These are phyloP conservation scores for Kwoniella mangroviensis DNA, from an alignment of 768 basidiomycete genomes.

Conservation along the genomic window DNA sequence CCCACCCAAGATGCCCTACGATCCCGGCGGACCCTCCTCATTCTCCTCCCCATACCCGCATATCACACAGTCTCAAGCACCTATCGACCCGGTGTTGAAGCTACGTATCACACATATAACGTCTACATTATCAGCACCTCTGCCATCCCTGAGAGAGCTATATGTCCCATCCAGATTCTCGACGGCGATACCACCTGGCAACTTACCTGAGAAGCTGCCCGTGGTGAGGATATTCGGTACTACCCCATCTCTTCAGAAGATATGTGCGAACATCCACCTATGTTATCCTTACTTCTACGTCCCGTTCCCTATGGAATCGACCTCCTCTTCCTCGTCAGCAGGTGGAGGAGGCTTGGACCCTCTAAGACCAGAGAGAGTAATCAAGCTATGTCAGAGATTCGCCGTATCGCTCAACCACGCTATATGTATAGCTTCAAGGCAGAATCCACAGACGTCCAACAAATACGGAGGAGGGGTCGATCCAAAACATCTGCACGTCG, in stretches of 20 bases:
- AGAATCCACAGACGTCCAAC: slow-evolving; percentile 65
- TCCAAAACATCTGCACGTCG: slow-evolving; percentile 60
- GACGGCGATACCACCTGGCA: slow-evolving; percentile 50
- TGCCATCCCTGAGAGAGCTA: slow-evolving; percentile 39
- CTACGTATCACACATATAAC: slow-evolving; percentile 59
- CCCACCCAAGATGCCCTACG: slow-evolving; percentile 1
- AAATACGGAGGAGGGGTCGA: slow-evolving; percentile 60
- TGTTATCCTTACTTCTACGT: slow-evolving; percentile 88
- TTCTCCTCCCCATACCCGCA: slow-evolving; percentile 6
- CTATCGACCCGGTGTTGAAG: slow-evolving; percentile 42
- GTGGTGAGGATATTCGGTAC: slow-evolving; percentile 84
- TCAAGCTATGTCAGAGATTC: slow-evolving; percentile 70
- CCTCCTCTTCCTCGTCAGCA: slow-evolving; percentile 43
- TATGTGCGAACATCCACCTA: slow-evolving; percentile 81
- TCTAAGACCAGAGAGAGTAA: slow-evolving; percentile 62
- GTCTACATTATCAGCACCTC: slow-evolving; percentile 45
- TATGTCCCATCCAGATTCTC: slow-evolving; percentile 48
- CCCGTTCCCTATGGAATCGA: slow-evolving; percentile 75
- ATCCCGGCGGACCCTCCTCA: slow-evolving; percentile 9
- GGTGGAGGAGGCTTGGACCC: slow-evolving; percentile 40
- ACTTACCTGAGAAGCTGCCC: slow-evolving; percentile 69
- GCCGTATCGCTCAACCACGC: slow-evolving; percentile 81
- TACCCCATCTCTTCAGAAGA: slow-evolving; percentile 74
- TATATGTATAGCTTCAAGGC: slow-evolving; percentile 77
- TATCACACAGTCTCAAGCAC: not conserved